Percentiles rank a stretch among this genome's conserved stretches.
These are phyloP conservation scores for Pyricularia grisea DNA, from an alignment of 2,329 filamentous ascomycete genomes.

Conservation along the genomic window DNA sequence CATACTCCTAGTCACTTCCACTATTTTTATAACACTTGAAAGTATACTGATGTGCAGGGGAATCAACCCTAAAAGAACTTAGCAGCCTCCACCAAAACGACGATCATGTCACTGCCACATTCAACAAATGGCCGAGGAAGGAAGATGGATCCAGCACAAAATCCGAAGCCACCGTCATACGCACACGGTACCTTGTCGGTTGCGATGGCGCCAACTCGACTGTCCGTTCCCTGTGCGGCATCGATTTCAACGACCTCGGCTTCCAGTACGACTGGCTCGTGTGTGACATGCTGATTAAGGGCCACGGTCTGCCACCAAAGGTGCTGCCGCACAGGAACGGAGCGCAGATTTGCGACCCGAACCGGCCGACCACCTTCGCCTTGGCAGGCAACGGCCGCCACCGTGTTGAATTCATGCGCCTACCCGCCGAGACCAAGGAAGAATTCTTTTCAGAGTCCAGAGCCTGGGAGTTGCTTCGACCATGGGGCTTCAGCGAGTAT, in stretches of 20 bases:
- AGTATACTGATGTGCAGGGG: neutral
- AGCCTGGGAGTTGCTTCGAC: neutral
- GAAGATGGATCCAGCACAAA: neutral
- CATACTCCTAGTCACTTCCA: neutral
- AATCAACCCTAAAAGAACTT: neutral
- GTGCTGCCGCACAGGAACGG: neutral
- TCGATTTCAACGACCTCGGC: neutral
- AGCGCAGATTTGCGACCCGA: neutral
- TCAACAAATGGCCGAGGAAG: neutral
- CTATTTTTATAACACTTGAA: neutral
- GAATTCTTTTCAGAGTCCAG: neutral
- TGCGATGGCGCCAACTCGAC: constrained; percentile 44
- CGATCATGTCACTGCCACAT: neutral
- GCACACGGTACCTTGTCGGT: constrained; percentile 35
- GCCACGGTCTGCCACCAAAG: neutral
- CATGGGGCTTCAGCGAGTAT: neutral
- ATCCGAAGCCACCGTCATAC: neutral
- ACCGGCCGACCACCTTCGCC: neutral
- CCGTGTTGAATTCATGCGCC: neutral
- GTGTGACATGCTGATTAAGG: neutral
- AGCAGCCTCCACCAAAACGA: neutral
- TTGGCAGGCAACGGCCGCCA: neutral
- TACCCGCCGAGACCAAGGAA: neutral
- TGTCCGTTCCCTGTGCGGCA: constrained; percentile 22
- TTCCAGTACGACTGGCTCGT: neutral